Evolutionary conservation across 371 early-diverging fungal species (phyloP).

Genomic region (Mucor irregularis): DNA sequence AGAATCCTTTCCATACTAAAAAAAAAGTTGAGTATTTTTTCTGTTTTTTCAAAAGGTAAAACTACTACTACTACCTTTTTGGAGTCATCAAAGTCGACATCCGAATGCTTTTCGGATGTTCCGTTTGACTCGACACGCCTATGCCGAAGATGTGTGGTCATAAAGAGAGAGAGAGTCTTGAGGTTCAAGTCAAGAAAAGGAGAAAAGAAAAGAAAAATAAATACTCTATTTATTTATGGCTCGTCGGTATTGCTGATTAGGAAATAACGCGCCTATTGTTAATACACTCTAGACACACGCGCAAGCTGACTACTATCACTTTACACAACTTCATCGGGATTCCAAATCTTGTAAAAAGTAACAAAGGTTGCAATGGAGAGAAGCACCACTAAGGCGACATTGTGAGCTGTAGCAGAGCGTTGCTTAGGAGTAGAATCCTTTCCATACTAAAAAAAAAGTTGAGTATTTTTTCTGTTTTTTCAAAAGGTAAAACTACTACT

Average conservation of each 20-base stretch:
- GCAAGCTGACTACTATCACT: too few species aligned
- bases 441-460: constrained; percentile 1
- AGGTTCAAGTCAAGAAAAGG: too few species aligned
- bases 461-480: neutral
- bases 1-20: constrained; percentile 10
- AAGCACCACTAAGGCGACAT: neutral
- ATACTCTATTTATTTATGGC: neutral
- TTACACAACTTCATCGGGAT: constrained; percentile 16
- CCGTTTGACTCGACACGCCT: constrained; percentile 21
- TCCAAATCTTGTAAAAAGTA: constrained; percentile 20
- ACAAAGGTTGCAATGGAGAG: neutral
- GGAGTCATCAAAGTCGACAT: constrained; percentile 23
- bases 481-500: too few species aligned
- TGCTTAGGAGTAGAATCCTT: constrained; percentile 6
- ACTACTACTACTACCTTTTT: constrained; percentile 16
- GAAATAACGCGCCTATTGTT: neutral
- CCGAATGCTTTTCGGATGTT: constrained; percentile 6
- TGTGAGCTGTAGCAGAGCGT: constrained; percentile 1
- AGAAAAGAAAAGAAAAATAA: neutral
- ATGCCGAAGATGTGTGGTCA: constrained; percentile 21
- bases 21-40: neutral
- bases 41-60: neutral
- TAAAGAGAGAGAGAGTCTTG: constrained; percentile 3
- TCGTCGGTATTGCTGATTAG: neutral
- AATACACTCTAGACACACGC: too few species aligned